Evolutionary conservation across 116 monocot genomes (phyloP).

Genomic region (Zostera marina): DNA sequence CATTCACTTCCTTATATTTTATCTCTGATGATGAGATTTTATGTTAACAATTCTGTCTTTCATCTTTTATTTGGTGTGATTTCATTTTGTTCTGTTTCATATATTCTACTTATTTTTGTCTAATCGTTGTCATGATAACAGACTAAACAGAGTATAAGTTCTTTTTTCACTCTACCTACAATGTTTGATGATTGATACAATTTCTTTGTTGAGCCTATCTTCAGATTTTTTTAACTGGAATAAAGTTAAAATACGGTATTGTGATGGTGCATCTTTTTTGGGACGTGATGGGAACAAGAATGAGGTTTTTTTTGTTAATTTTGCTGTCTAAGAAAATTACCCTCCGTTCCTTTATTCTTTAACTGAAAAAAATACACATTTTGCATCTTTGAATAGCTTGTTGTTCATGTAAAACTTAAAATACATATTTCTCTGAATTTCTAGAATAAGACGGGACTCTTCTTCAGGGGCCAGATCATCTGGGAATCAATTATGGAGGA

Average conservation of each 20-base stretch:
- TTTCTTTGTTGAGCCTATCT: background rate
- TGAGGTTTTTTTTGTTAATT: constrained; percentile 22
- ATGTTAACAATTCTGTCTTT: no score
- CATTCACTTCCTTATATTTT: no score
- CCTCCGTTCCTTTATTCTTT: background rate
- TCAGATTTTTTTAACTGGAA: constrained; percentile 97
- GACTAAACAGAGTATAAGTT: background rate
- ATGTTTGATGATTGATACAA: background rate
- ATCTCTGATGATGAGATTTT: no score
- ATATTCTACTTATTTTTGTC: no score
- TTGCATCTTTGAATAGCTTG: background rate
- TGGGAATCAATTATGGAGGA: constrained; percentile 73
- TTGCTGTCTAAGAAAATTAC: background rate
- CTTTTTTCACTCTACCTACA: background rate
- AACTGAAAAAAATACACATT: background rate
- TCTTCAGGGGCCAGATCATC: constrained; percentile 74
- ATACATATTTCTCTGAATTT: background rate
- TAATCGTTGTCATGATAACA: background rate
- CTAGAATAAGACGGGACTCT: constrained; percentile 43
- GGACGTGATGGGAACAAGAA: constrained; percentile 32
- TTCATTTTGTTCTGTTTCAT: no score
- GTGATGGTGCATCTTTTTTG: constrained; percentile 80
- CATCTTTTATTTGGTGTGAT: no score
- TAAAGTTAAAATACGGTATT: constrained; percentile 70
- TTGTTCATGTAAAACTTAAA: no score